phyloP scores from a whole-genome alignment of 208 protist genomes.

The Crithidia expoeki region DNA sequence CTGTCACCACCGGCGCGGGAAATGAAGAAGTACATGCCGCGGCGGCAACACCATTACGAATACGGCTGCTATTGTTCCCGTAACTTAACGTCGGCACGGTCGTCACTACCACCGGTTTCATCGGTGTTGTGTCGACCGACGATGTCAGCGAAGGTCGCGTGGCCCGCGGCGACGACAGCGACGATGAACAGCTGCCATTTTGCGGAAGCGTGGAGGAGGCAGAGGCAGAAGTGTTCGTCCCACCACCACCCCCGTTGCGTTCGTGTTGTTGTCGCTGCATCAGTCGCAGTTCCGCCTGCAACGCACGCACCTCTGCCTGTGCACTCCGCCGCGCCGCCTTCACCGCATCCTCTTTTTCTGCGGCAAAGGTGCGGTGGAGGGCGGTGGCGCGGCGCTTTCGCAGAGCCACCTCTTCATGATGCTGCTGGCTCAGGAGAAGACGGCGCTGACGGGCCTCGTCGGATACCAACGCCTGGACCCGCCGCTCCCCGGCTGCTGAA shows the following conservation, averaged over 20 bases:
- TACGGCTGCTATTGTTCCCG: neutral
- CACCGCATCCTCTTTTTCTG: slow-evolving; percentile 25
- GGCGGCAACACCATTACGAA: neutral
- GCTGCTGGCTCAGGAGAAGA: slow-evolving; percentile 18
- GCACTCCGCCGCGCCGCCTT: slow-evolving; percentile 14
- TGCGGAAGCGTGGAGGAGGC: neutral
- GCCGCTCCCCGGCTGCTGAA: neutral
- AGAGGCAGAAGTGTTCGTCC: neutral
- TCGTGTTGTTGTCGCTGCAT: neutral
- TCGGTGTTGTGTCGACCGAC: neutral
- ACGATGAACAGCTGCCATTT: neutral
- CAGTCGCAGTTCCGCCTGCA: slow-evolving; percentile 10
- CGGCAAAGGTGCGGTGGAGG: slow-evolving; percentile 17
- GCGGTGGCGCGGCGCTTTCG: slow-evolving; percentile 26
- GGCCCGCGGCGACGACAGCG: neutral
- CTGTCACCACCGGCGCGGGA: neutral
- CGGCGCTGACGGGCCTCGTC: slow-evolving; percentile 24
- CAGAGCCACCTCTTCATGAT: slow-evolving; percentile 25
- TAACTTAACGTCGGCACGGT: neutral
- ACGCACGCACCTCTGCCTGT: slow-evolving; percentile 21
- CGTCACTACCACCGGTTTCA: neutral
- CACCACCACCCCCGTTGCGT: too few relatives aligned
- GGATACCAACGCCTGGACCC: neutral
- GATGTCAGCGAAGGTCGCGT: neutral
- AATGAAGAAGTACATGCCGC: neutral